These are phyloP conservation scores for Globisporangium paddicum DNA, from an alignment of 352 stramenopile genomes.

Conservation along the genomic window DNA sequence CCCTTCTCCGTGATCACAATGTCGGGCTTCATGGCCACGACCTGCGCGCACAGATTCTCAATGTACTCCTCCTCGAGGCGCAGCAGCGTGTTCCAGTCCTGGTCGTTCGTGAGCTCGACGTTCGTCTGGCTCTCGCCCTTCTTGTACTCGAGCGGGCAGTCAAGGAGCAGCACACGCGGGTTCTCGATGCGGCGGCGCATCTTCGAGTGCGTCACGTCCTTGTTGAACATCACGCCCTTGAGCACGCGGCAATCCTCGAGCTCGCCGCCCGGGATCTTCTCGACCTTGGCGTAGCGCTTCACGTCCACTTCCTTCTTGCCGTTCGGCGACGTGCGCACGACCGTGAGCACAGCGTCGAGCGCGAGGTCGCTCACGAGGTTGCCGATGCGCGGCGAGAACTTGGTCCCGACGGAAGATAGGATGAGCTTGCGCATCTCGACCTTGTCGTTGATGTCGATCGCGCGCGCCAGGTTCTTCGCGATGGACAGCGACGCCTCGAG, in stretches of 20 bases:
- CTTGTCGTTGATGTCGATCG: constrained; percentile 95
- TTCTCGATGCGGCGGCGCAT: constrained; percentile 99
- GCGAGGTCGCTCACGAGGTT: constrained; percentile 97
- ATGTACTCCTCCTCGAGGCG: constrained; percentile 99
- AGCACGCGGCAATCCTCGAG: constrained; percentile 93
- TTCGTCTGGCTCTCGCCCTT: constrained; percentile 98
- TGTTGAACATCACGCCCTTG: constrained; percentile 99
- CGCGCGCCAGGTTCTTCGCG: constrained; percentile 90
- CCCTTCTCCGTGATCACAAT: constrained; percentile 99
- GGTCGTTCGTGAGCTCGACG: constrained; percentile 98
- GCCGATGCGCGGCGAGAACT: constrained; percentile 97
- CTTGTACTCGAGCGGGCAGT: constrained; percentile 99
- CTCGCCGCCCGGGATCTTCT: constrained; percentile 99
- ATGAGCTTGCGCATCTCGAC: constrained; percentile 96
- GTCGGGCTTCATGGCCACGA: constrained; percentile 98
- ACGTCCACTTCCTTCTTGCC: constrained; percentile 97
- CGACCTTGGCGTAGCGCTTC: constrained; percentile 99
- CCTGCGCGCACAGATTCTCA: constrained; percentile 98
- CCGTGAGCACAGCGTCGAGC: constrained; percentile 95
- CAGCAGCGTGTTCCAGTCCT: constrained; percentile 98
- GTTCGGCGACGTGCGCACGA: constrained; percentile 84
- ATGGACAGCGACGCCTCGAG: constrained; percentile 88
- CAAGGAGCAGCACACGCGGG: constrained; percentile 97
- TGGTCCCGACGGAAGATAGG: constrained; percentile 96
- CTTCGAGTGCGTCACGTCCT: constrained; percentile 99